Base-by-base conservation (phyloP, 768 basidiomycete genomes). In the Boletus sp. region DNA sequence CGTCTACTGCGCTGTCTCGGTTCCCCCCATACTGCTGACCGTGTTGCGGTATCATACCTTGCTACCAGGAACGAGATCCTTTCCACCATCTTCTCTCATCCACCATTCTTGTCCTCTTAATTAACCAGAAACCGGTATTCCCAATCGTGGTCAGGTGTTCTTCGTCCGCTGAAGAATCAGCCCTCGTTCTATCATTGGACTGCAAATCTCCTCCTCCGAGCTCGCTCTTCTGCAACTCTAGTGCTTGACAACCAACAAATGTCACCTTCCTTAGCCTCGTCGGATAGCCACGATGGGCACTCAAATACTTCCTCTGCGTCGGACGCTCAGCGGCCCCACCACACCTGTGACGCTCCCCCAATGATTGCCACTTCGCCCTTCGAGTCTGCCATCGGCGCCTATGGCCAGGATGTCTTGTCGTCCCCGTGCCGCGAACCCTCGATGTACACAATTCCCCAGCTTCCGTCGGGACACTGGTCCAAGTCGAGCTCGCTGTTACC, bases 221-320 rank as follows among this genome's bases (percentile, higher is more conserved):
- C 32, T 52, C 33, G 33, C 32, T 18, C 58, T 60, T 61, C 60
- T 68, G 61, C 68, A 63, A 57, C 56, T 61, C 65, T 55, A 61
- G 39, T 62, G 50, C 70, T 44, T 72, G 69, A 69, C 68, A 28
- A 73, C 71, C 70, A 73, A 60, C 64, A 64, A 62, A 71, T 72
- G 64, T 58, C 68, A 8, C 66, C 71, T 70, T 69, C 68, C 61
- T 61, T 58, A 33, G 71, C 46, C 48, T 50, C 57, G 12, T 42
- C 54, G 12, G 53, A 55, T 9, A 20, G 17, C 48, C 48, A 41
- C 46, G 14, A 12, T 40, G 42, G 29, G 6, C 54, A 28, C 64
- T 72, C 71, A 72, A 72, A 72, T 72, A 72, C 63, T 17, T n/a
- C 41, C 50, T 28, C 61, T 28, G 10, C 50, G 3, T 48, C 50